Base-by-base conservation (phyloP, 2,329 filamentous ascomycete genomes). In the Colletotrichum simmondsii region DNA sequence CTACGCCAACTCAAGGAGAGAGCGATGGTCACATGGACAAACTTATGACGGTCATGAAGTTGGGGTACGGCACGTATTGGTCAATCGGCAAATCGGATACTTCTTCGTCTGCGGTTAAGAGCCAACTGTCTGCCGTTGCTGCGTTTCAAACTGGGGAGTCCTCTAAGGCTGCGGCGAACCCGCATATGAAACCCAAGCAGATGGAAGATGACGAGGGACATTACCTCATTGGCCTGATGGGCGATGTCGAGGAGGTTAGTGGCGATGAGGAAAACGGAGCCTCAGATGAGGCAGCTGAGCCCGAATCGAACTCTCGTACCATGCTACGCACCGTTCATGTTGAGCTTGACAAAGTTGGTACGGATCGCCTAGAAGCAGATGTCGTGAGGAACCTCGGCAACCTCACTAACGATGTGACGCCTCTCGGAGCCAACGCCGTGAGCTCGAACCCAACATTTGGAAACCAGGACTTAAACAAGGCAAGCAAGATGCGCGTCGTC, bases 1-100 rank as follows among this genome's bases (percentile, higher is more conserved):
- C 22, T 24, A 42, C 66, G 12, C 10, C 65, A 28, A 28, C 16
- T 19, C 66, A 61, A 49, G 79, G 79, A 30, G 75, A 77, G 7
- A 83, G 84, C 4, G 81, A 82, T 32, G 82, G 83, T 10, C 84
- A 84, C 24, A 80, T 90, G 74, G 87, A 89, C 76, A 90, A 86
- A 68, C 85, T 92, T 76, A 87, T 92, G 78, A 89, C 87, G 75
- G 93, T 91, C 77, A 85, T 94, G 64, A 94, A 91, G 77, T 81
- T 92, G 62, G 91, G 91, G 5, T 92, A 92, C 75, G 91, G 91
- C 32, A 92, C 89, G n/a, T 91, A 92, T 75, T 92, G 91, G 91
- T 86, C 87, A n/a, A 71, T 64, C 22, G 69, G 62, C 22, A 72
- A 74, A 24, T 52, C 71, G 14, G 67, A 66, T 28, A 59, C 72